phyloP scores from a whole-genome alignment of 257 asterid genomes.

The Paraleonurus japonicus region DNA sequence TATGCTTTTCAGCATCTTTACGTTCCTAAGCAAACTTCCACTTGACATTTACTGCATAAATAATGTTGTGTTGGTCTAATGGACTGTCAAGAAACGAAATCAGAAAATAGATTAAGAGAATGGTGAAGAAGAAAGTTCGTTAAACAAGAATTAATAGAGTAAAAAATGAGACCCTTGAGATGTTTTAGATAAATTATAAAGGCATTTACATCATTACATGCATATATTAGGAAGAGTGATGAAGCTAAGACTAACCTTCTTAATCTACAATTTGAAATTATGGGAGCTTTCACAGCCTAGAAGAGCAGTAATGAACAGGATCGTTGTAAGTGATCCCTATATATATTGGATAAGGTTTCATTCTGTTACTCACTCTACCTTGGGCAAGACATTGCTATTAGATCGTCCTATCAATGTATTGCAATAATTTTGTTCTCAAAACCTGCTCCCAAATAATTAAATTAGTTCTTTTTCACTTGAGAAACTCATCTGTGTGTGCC shows the following conservation, averaged over 20 bases:
- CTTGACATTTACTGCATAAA: neutral
- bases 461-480: neutral
- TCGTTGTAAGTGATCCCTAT: constrained; percentile 4
- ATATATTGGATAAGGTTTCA: neutral
- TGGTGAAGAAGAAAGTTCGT: neutral
- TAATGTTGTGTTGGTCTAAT: neutral
- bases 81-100: neutral
- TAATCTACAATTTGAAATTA: neutral
- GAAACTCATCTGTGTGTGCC: neutral
- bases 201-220: constrained; percentile 15
- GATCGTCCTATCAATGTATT: neutral
- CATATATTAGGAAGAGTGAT: neutral
- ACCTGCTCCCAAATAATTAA: neutral
- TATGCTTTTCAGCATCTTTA: neutral
- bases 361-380: constrained; percentile 9
- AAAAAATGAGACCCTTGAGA: neutral
- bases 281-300: neutral
- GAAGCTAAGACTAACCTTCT: neutral
- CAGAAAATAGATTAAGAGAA: neutral
- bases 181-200: neutral
- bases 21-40: neutral
- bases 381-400: constrained; percentile 7
- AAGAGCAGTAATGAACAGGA: neutral
- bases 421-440: neutral
- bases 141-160: neutral